A percentile compares a stretch with the other conserved stretches of the same genome.
phyloP scores from a whole-genome alignment of 1,139 yeast genomes.

The Yamadazyma friedrichii region DNA sequence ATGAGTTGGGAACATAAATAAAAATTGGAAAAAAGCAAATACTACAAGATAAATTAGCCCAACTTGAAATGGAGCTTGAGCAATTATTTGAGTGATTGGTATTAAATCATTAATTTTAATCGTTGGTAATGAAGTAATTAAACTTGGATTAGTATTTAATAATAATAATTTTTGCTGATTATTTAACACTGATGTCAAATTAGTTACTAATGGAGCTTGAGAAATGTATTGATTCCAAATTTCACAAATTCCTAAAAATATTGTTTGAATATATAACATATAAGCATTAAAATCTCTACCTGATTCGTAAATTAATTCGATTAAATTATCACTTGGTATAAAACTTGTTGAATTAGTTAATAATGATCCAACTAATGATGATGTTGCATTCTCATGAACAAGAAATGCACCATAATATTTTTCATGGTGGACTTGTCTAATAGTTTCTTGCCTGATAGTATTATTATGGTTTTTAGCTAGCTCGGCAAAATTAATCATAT shows the following conservation, averaged over 20 bases:
- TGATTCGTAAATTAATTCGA: slow-evolving; percentile 30
- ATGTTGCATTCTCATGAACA: slow-evolving; percentile 28
- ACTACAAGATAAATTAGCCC: slow-evolving; percentile 32
- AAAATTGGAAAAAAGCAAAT: slow-evolving; percentile 32
- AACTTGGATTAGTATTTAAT: slow-evolving; percentile 20
- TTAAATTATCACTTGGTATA: slow-evolving; percentile 19
- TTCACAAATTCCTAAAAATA: slow-evolving; percentile 18
- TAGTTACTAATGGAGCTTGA: slow-evolving; percentile 19
- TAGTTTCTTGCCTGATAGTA: slow-evolving; percentile 25
- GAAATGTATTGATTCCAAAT: slow-evolving; percentile 18
- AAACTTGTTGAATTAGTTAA: slow-evolving; percentile 15
- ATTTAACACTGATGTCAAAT: slow-evolving; percentile 21
- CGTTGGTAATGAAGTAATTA: slow-evolving; percentile 25
- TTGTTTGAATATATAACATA: slow-evolving; percentile 19
- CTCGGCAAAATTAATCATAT: slow-evolving; percentile 17
- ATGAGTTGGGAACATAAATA: slow-evolving; percentile 27
- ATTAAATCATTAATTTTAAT: slow-evolving; percentile 20
- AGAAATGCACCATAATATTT: slow-evolving; percentile 31
- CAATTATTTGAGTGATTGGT: slow-evolving; percentile 25
- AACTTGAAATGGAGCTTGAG: slow-evolving; percentile 32
- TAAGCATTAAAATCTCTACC: slow-evolving; percentile 35
- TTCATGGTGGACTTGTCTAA: slow-evolving; percentile 30
- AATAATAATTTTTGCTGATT: slow-evolving; percentile 18
- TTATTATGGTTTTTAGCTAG: slow-evolving; percentile 21
- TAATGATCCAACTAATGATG: slow-evolving; percentile 18